These are phyloP conservation scores for Knoxia roxburghii DNA, from an alignment of 257 asterid genomes.

Conservation along the genomic window DNA sequence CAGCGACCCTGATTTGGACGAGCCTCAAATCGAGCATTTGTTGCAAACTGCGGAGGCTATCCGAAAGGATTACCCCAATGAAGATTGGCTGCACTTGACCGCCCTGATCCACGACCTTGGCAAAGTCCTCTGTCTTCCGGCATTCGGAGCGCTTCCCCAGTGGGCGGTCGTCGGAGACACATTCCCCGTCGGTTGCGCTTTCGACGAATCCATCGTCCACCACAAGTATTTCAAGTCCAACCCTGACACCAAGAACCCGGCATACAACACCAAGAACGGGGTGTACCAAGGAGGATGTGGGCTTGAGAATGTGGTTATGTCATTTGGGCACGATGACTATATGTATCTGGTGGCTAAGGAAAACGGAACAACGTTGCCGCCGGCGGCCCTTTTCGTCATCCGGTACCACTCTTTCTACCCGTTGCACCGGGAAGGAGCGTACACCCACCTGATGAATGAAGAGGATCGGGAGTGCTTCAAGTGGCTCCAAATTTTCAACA, in stretches of 20 bases:
- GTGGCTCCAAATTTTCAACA: constrained; percentile 64
- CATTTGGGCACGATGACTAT: constrained; percentile 43
- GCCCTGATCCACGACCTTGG: constrained; percentile 43
- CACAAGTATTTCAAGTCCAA: constrained; percentile 33
- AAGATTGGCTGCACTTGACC: constrained; percentile 39
- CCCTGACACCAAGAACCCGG: constrained; percentile 24
- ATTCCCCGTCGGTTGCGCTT: constrained; percentile 40
- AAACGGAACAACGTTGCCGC: constrained; percentile 28
- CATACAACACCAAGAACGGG: constrained; percentile 26
- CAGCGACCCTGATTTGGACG: constrained; percentile 39
- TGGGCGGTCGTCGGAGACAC: constrained; percentile 52
- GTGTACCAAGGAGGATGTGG: constrained; percentile 24
- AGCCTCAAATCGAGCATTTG: constrained; percentile 37
- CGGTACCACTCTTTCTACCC: constrained; percentile 40
- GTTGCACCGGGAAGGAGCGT: constrained; percentile 59
- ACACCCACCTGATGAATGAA: constrained; percentile 65
- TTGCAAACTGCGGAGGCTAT: constrained; percentile 38
- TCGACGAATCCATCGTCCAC: constrained; percentile 36
- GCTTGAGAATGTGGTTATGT: constrained; percentile 31
- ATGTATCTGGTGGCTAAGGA: constrained; percentile 37
- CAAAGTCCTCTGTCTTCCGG: constrained; percentile 31
- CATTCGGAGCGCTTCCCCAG: constrained; percentile 34
- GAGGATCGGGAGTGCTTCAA: constrained; percentile 61
- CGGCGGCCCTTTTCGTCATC: constrained; percentile 25
- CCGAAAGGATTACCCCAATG: constrained; percentile 32